A percentile compares a stretch with the other conserved stretches of the same genome.
phyloP scores from a whole-genome alignment of 192 early-diverging fungal genomes.

The Coemansia sp. region DNA sequence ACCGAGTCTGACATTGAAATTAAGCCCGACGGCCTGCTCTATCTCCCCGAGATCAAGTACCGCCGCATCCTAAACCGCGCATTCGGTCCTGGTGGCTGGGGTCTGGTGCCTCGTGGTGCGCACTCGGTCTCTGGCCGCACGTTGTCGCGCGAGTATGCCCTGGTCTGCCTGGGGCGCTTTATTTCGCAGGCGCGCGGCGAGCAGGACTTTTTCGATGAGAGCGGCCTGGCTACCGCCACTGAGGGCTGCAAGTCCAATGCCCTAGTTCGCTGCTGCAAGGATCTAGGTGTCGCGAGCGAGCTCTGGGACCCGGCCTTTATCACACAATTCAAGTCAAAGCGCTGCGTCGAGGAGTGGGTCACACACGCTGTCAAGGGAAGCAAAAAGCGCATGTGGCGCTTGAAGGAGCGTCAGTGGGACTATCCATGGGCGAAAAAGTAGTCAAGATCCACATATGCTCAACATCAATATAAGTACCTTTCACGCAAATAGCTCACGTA shows the following conservation, averaged over 20 bases:
- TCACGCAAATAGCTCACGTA: background rate
- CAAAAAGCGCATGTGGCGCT: conserved; percentile 86
- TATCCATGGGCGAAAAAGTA: conserved; percentile 62
- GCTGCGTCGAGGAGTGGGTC: conserved; percentile 77
- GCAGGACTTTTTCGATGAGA: conserved; percentile 84
- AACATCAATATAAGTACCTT: background rate
- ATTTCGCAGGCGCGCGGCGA: conserved; percentile 93
- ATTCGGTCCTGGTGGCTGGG: conserved; percentile 94
- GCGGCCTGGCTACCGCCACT: conserved; percentile 75
- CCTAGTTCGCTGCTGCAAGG: conserved; percentile 96
- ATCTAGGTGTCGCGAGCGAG: conserved; percentile 88
- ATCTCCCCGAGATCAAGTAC: conserved; percentile 97
- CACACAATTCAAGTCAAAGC: conserved; percentile 77
- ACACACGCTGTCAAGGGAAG: conserved; percentile 72
- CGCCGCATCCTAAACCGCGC: conserved; percentile 92
- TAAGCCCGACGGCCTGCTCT: conserved; percentile 93
- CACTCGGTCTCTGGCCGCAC: conserved; percentile 78
- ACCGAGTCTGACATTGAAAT: conserved; percentile 85
- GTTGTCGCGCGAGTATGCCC: conserved; percentile 89
- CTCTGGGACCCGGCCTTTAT: conserved; percentile 94
- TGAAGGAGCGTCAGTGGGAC: conserved; percentile 69
- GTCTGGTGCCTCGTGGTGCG: conserved; percentile 84
- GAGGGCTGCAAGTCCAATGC: conserved; percentile 93
- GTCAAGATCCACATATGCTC: background rate
- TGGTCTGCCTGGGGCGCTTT: conserved; percentile 85